These are phyloP conservation scores for Narthecium ossifragum DNA, from an alignment of 106 monocot species.

Conservation along the genomic window DNA sequence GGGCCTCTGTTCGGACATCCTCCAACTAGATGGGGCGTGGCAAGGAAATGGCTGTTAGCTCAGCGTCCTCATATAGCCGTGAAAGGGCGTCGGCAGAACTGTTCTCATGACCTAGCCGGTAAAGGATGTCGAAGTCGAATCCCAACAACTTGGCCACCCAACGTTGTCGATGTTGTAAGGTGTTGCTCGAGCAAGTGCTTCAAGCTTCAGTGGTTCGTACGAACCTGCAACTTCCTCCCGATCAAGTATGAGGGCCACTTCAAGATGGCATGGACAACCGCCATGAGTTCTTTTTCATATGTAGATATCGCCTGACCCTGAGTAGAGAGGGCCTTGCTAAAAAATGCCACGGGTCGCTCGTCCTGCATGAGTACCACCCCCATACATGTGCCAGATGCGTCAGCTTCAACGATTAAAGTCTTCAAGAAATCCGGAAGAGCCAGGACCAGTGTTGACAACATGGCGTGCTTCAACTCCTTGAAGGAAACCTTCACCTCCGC, in stretches of 20 bases:
- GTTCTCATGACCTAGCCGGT: not conserved
- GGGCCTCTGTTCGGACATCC: too few species aligned
- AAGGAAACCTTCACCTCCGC: not conserved
- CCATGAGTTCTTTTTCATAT: not conserved
- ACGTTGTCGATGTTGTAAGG: not conserved
- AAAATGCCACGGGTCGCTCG: not conserved
- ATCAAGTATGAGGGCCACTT: not conserved
- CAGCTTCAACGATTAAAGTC: not conserved
- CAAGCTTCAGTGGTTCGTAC: not conserved
- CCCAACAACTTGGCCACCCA: not conserved
- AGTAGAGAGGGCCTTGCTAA: not conserved
- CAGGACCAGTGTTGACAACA: not conserved
- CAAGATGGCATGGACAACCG: not conserved
- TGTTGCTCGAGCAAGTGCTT: not conserved
- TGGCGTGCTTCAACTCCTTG: not conserved
- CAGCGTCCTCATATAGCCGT: too few species aligned
- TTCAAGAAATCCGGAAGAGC: not conserved
- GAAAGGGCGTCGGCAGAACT: not conserved
- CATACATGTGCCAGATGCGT: not conserved
- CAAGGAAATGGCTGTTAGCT: too few species aligned
- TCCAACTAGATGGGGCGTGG: too few species aligned
- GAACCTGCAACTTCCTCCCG: not conserved
- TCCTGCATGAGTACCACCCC: not conserved
- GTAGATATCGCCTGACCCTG: not conserved
- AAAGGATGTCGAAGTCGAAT: not conserved